Conservation (phyloP, 495 filamentous ascomycete genomes). For the Penicillium mononematosum region DNA sequence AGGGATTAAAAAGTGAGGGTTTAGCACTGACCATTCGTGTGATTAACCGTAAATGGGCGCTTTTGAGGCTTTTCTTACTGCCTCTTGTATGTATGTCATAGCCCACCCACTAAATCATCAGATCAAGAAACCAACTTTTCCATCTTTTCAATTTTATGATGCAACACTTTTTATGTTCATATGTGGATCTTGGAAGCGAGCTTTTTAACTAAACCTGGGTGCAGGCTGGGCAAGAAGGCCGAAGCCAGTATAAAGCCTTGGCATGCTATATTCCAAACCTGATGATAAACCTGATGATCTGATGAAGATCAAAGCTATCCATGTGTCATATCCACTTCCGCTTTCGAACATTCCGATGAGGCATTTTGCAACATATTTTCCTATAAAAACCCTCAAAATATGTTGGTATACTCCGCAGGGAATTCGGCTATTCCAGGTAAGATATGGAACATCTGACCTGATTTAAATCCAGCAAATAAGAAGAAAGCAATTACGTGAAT, state of each 20-base stretch:
- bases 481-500: conserved; percentile 9
- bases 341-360: conserved; percentile 22
- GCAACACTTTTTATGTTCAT: background rate
- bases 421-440: conserved; percentile 4
- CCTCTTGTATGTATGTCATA: conserved; percentile 9
- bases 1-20: background rate
- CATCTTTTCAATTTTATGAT: background rate
- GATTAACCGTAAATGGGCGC: background rate
- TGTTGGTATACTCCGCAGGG: background rate
- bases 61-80: conserved; percentile 9
- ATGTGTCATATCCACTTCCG: conserved; percentile 3
- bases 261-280: conserved; percentile 6
- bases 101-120: background rate
- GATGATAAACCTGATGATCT: background rate
- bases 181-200: background rate
- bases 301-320: conserved; percentile 1
- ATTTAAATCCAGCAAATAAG: conserved; percentile 1
- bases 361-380: conserved; percentile 19
- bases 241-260: conserved; percentile 10
- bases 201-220: background rate
- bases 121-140: background rate
- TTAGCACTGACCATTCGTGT: conserved; percentile 6
- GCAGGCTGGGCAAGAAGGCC: background rate
- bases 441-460: conserved; percentile 5
- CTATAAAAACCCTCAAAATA: conserved; percentile 9